These are phyloP conservation scores for Saccharum spontaneum DNA, from an alignment of 176 grass and related monocot genomes.

Conservation along the genomic window DNA sequence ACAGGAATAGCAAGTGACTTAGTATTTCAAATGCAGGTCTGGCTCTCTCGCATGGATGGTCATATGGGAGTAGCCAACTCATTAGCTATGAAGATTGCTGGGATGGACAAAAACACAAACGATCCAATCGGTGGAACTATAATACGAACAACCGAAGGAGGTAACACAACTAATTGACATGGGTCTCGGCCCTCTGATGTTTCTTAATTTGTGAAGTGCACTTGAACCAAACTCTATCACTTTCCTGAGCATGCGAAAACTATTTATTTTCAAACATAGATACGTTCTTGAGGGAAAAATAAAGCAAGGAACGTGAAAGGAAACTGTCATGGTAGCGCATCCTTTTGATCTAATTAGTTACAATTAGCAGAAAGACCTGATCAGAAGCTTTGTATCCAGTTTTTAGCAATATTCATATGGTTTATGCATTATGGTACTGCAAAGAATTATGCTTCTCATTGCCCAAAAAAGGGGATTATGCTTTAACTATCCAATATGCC, in stretches of 20 bases:
- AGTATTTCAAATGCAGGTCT: conserved; percentile 50
- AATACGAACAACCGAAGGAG: conserved; percentile 62
- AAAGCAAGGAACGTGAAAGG: neutral
- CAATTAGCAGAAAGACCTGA: neutral
- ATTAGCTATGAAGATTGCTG: conserved; percentile 71
- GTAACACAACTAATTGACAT: conserved; percentile 33
- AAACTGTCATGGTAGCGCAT: neutral
- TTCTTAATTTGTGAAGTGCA: neutral
- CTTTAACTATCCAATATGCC: neutral
- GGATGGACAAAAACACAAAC: conserved; percentile 53
- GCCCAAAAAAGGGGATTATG: neutral
- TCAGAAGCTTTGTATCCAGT: neutral
- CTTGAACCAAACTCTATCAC: neutral
- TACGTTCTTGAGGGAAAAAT: neutral
- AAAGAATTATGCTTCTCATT: neutral
- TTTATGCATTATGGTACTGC: neutral
- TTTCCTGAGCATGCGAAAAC: neutral
- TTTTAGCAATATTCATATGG: neutral
- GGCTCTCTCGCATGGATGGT: conserved; percentile 84
- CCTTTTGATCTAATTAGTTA: neutral
- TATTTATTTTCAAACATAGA: neutral
- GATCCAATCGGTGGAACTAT: conserved; percentile 81
- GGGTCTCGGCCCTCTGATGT: neutral
- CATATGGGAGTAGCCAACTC: conserved; percentile 93
- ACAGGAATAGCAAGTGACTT: neutral